Evolutionary conservation across 257 asterid species (phyloP).

Genomic region (Verbena officinalis): DNA sequence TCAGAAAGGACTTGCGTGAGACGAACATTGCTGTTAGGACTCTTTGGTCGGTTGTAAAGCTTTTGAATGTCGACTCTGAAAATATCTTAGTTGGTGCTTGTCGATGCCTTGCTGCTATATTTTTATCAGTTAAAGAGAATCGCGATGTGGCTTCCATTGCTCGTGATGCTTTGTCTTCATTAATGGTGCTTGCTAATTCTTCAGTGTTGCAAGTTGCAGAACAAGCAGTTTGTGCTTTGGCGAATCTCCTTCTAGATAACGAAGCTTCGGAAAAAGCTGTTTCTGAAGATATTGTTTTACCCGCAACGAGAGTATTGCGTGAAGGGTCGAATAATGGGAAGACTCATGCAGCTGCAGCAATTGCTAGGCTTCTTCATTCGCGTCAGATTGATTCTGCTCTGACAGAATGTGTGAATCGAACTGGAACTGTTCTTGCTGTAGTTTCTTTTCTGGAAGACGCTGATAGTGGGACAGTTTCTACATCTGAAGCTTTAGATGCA

Average conservation of each 20-base stretch:
- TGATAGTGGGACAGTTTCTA: slow-evolving; percentile 61
- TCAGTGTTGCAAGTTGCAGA: slow-evolving; percentile 78
- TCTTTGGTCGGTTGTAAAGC: slow-evolving; percentile 66
- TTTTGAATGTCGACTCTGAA: slow-evolving; percentile 72
- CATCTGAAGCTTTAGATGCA: slow-evolving; percentile 85
- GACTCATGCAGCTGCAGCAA: slow-evolving; percentile 91
- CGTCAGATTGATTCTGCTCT: slow-evolving; percentile 66
- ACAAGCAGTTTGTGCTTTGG: slow-evolving; percentile 95
- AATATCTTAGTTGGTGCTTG: slow-evolving; percentile 68
- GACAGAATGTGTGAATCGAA: slow-evolving; percentile 73
- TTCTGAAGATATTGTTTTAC: slow-evolving; percentile 76
- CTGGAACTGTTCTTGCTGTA: slow-evolving; percentile 90
- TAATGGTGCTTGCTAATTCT: slow-evolving; percentile 80
- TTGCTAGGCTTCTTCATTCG: slow-evolving; percentile 83
- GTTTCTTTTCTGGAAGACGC: slow-evolving; percentile 84
- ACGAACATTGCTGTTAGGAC: slow-evolving; percentile 69
- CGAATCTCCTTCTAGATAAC: slow-evolving; percentile 85
- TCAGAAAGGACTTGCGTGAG: slow-evolving; percentile 93
- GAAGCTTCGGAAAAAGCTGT: slow-evolving; percentile 76
- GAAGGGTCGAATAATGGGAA: slow-evolving; percentile 81
- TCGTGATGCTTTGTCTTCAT: slow-evolving; percentile 70
- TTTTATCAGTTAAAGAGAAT: slow-evolving; percentile 86
- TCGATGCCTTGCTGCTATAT: slow-evolving; percentile 84
- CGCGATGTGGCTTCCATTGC: slow-evolving; percentile 86
- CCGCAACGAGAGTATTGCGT: slow-evolving; percentile 84